Evolutionary conservation across 495 filamentous ascomycete genomes (phyloP), one percentile per base, ranked within the genome.

Genomic region (Usnea hakonensis): DNA sequence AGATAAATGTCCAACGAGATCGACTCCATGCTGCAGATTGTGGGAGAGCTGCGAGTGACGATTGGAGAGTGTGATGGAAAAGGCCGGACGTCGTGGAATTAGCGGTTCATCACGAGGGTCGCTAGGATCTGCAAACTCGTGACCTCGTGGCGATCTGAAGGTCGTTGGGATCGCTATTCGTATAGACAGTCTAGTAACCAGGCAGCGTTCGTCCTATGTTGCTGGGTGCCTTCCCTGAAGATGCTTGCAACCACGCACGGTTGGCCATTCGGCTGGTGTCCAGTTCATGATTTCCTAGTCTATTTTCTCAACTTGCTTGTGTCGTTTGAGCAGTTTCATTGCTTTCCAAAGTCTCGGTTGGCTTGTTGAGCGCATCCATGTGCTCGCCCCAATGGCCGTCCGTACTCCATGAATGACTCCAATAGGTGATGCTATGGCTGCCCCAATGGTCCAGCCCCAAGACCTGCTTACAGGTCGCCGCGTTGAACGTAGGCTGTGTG

Each of bases 301-400:
- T 10, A 9, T 2, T 52, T 33, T 33, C 48, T 52, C 16, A 52
- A 52, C 16, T 28, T 52, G 9, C 14, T n/a, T 52, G 26, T 32
- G 30, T 10, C 11, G 26, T 28, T 16, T 52, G 14, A 32, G 48
- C 16, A 32, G 2, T 3, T 52, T 16, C 46, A 5, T 50, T 14
- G 26, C 16, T 19, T 19, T 3, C 48, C n/a, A 6, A 33, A 6
- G 48, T 52, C 28, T 77, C 76, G 64, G 77, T 75, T 28, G 83
- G 81, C 61, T 83, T 54, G 68, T 84, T 86, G 76, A 91, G 86
- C 68, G 85, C 83, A 76, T 92, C 89, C 67, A 89, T 79, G 41
- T 87, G 76, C 67, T 90, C 85, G 64, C 90, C 86, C 74, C 32
- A 28, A 55, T 38, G 44, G n/a, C 61, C 55, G 6, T 64, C 32